Base-by-base conservation (phyloP, 768 basidiomycete species). In the Myochromella boudieri region DNA sequence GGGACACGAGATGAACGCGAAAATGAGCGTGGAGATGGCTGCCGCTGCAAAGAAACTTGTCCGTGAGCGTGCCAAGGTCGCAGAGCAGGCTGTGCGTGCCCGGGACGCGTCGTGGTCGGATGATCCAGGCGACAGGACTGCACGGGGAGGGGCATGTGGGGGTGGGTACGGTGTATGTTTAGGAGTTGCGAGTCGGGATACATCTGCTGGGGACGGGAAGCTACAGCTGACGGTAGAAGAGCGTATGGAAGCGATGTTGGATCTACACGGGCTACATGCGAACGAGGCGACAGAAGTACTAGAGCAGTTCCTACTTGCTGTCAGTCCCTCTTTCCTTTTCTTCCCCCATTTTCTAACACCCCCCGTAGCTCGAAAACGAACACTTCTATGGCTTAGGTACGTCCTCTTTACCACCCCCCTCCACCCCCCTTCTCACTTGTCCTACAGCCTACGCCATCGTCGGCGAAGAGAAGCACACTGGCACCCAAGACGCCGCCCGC, bases 391-490 rank as follows among this genome's bases (percentile, higher is more conserved):
- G 95, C 6, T 70, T 97, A 46, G 85, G 89, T 90, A 52, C 55
- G 80, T 67, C 14, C 37, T 50, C 26, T 25, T 8, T 5, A n/a
- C n/a, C 26, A 6, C 21, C 7, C 21, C 15, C 12, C 21, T 29
- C 6, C 12, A 15, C 9, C 24, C 33, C 24, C 17, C 11, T 17
- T 37, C 39, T 52, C 7, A 52, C 20, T 3, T 21, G 6, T 32
- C 7, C 36, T n/a, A 37, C 55, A 88, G 93, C 90, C 4, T 99
- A 88, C 62, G 70, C 91, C 15, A 76, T 99, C 34, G 91, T 98
- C 5, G 95, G 97, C 15, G 93, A 97, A 68, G 91, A 95, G 66
- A 95, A 94, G 66, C 95, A 97, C 64, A 92, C 91, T 0, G 95
- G 90, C 2, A 87, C 84, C n/a, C 91, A 95, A 60, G 92, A 95